These are phyloP conservation scores for Xerocomus minutiporus DNA, from an alignment of 1,284 basidiomycete genomes.

Conservation along the genomic window DNA sequence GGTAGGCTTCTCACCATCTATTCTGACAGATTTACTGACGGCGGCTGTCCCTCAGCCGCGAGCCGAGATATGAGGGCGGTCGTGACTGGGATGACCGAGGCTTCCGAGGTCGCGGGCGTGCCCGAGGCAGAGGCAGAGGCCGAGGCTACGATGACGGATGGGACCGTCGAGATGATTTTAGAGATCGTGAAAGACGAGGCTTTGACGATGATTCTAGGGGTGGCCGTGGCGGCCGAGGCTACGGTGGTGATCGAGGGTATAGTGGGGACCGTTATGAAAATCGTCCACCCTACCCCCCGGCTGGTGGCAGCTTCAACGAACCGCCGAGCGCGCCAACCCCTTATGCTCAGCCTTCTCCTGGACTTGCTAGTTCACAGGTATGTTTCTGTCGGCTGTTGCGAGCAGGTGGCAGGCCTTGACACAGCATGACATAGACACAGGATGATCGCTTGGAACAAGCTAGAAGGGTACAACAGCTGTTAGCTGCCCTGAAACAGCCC, in stretches of 20 bases:
- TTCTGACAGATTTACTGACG: slow-evolving; percentile 8
- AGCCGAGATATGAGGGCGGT: slow-evolving; percentile 32
- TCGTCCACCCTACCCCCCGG: slow-evolving; percentile 29
- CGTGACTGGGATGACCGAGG: slow-evolving; percentile 49
- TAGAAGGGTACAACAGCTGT: slow-evolving; percentile 73
- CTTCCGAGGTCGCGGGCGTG: slow-evolving; percentile 40
- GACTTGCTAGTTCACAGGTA: slow-evolving; percentile 19
- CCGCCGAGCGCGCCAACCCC: slow-evolving; percentile 23
- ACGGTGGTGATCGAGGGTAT: slow-evolving; percentile 32
- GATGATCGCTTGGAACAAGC: slow-evolving; percentile 80
- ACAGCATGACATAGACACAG: slow-evolving; percentile 19
- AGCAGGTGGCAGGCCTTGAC: slow-evolving; percentile 4
- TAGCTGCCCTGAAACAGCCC: slow-evolving; percentile 74
- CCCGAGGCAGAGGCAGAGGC: slow-evolving; percentile 38
- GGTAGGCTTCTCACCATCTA: slow-evolving; percentile 19
- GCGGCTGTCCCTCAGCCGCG: slow-evolving; percentile 17
- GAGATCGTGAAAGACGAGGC: slow-evolving; percentile 46
- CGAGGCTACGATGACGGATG: slow-evolving; percentile 40
- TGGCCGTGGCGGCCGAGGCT: slow-evolving; percentile 38
- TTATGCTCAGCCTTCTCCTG: slow-evolving; percentile 22
- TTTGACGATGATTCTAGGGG: slow-evolving; percentile 44
- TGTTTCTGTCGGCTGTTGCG: slow-evolving; percentile 6
- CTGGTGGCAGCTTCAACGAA: slow-evolving; percentile 31
- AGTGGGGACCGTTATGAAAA: slow-evolving; percentile 37
- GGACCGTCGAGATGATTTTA: slow-evolving; percentile 42